These are phyloP conservation scores for Tuber aestivum DNA, from an alignment of 495 filamentous ascomycete species.

Conservation along the genomic window DNA sequence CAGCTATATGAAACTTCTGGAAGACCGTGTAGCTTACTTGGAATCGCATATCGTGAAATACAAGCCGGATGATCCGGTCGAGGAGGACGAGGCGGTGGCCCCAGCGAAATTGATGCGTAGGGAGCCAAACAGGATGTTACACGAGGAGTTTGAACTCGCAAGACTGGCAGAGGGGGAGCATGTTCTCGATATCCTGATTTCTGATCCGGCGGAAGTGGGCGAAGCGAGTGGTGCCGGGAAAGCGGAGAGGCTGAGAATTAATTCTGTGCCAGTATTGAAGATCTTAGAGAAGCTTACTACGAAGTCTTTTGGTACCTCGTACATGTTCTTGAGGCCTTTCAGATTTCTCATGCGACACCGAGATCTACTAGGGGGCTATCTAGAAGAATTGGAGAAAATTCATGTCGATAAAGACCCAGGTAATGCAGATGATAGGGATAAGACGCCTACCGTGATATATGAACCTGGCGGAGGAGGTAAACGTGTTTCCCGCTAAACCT, in stretches of 20 bases:
- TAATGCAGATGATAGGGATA: background rate
- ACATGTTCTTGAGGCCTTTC: background rate
- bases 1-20: background rate
- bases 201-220: background rate
- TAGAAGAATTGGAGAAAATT: background rate
- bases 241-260: background rate
- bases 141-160: background rate
- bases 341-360: background rate
- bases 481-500: background rate
- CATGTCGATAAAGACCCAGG: background rate
- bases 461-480: background rate
- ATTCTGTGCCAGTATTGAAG: background rate
- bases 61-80: background rate
- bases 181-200: background rate
- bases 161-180: background rate
- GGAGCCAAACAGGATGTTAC: background rate
- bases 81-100: background rate
- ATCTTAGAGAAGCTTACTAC: background rate
- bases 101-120: background rate
- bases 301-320: background rate
- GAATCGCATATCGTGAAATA: background rate
- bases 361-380: background rate
- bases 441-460: background rate
- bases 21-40: background rate
- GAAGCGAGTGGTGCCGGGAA: background rate